phyloP scores from a whole-genome alignment of 352 stramenopile species.

The Phytophthora ramorum region DNA sequence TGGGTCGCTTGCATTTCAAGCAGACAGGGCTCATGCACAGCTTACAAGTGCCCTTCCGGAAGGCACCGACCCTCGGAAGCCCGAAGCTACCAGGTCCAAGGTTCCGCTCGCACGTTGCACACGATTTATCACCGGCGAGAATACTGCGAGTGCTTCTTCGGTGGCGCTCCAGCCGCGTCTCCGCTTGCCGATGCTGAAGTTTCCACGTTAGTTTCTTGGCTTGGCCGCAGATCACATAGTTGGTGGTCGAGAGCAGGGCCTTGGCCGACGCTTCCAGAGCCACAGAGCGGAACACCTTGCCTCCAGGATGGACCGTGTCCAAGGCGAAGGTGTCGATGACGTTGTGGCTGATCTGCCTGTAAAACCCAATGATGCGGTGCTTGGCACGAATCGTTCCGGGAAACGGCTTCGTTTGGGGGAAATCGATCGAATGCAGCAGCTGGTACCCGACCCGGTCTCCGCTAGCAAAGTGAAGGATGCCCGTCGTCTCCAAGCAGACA shows the following conservation, averaged over 20 bases:
- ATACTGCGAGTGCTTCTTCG: conserved; percentile 12
- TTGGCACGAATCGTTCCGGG: conserved; percentile 42
- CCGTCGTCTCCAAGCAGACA: conserved; percentile 59
- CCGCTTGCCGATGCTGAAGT: conserved; percentile 34
- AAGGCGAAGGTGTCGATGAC: conserved; percentile 52
- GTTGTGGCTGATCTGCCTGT: conserved; percentile 35
- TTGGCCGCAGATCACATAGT: conserved; percentile 48
- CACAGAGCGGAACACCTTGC: conserved; percentile 33
- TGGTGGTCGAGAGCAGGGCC: conserved; percentile 39
- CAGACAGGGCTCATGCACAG: conserved; percentile 42
- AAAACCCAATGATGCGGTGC: conserved; percentile 54
- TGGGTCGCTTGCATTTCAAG: conserved; percentile 36
- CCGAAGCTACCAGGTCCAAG: conserved; percentile 23
- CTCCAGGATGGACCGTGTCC: conserved; percentile 33
- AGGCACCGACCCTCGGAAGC: conserved; percentile 16
- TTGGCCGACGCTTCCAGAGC: conserved; percentile 32
- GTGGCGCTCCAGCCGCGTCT: conserved; percentile 17
- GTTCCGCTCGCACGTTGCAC: conserved; percentile 32
- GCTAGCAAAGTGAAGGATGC: conserved; percentile 45
- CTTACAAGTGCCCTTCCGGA: conserved; percentile 40
- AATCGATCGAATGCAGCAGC: conserved; percentile 57
- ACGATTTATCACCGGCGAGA: conserved; percentile 14
- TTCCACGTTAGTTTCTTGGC: conserved; percentile 47
- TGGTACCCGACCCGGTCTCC: conserved; percentile 62
- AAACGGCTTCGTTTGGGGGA: conserved; percentile 31